These are phyloP conservation scores for Saccharomycopsis javanensis DNA, from an alignment of 805 yeast genomes.

Conservation along the genomic window DNA sequence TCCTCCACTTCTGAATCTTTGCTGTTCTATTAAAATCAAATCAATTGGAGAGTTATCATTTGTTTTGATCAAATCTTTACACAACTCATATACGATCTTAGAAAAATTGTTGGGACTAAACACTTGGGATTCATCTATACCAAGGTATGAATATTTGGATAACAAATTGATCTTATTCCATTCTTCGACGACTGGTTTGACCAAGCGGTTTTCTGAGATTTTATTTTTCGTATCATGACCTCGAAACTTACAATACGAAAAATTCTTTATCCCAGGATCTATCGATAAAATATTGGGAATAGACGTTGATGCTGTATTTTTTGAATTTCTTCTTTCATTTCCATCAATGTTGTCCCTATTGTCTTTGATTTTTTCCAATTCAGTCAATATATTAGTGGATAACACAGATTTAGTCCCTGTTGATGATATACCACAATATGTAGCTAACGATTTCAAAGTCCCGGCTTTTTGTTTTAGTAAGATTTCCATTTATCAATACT, in stretches of 20 bases:
- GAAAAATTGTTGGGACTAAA: slow-evolving; percentile 3
- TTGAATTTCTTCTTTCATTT: neutral
- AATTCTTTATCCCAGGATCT: slow-evolving; percentile 17
- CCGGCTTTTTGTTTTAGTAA: neutral
- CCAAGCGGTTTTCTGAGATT: neutral
- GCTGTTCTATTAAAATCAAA: slow-evolving; percentile 13
- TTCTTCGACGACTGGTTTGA: slow-evolving; percentile 8
- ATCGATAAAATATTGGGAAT: slow-evolving; percentile 6
- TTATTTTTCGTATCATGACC: neutral
- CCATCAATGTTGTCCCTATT: neutral
- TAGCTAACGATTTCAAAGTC: neutral
- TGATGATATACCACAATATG: neutral
- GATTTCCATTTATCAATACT: no score
- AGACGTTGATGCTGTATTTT: neutral
- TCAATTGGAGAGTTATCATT: neutral
- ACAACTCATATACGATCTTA: slow-evolving; percentile 1
- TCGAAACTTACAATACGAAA: slow-evolving; percentile 15
- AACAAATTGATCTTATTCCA: slow-evolving; percentile 14
- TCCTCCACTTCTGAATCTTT: slow-evolving; percentile 12
- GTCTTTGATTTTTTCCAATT: neutral
- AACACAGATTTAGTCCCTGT: neutral
- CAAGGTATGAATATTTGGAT: neutral
- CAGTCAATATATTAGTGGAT: neutral
- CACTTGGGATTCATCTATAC: neutral
- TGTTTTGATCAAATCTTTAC: neutral